A percentile compares a stretch with the other conserved stretches of the same genome.
phyloP scores from a whole-genome alignment of 345 rosid genomes.

The Microcos paniculata region DNA sequence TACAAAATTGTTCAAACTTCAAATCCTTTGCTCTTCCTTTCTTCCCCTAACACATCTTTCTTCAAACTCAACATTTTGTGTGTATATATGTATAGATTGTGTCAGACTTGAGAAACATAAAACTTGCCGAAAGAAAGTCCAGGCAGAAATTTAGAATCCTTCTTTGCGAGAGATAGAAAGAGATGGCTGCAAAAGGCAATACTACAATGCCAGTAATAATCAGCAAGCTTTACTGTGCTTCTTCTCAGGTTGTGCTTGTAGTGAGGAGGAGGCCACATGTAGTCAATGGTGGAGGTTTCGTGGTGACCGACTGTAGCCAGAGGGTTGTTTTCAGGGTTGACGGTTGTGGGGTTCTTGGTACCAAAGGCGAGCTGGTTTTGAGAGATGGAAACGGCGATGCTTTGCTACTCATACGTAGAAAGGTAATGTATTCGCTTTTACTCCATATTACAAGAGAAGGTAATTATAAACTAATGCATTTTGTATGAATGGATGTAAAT shows the following conservation, averaged over 20 bases:
- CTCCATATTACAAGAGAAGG: not conserved
- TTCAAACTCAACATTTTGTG: not conserved
- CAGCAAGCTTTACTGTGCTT: slow-evolving; percentile 67
- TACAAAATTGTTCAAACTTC: not conserved
- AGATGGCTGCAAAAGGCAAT: slow-evolving; percentile 18
- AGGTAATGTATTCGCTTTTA: slow-evolving; percentile 37
- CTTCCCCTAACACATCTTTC: not conserved
- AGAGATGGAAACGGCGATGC: slow-evolving; percentile 53
- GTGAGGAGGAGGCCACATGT: slow-evolving; percentile 78
- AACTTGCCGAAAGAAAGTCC: not conserved
- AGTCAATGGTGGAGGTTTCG: slow-evolving; percentile 84
- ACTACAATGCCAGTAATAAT: slow-evolving; percentile 40
- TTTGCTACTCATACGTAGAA: slow-evolving; percentile 69
- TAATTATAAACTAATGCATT: not conserved
- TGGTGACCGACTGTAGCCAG: slow-evolving; percentile 66
- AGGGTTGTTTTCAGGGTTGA: slow-evolving; percentile 66
- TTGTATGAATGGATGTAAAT: not conserved
- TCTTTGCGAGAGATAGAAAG: not conserved
- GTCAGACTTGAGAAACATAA: not conserved
- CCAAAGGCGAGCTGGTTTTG: slow-evolving; percentile 52
- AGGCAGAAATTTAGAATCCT: not conserved
- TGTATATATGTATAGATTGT: not conserved
- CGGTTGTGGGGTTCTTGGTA: slow-evolving; percentile 80
- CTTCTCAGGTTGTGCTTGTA: slow-evolving; percentile 49
- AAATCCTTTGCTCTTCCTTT: not conserved